phyloP scores from a whole-genome alignment of 495 filamentous ascomycete species.

The Bombardia bombarda region DNA sequence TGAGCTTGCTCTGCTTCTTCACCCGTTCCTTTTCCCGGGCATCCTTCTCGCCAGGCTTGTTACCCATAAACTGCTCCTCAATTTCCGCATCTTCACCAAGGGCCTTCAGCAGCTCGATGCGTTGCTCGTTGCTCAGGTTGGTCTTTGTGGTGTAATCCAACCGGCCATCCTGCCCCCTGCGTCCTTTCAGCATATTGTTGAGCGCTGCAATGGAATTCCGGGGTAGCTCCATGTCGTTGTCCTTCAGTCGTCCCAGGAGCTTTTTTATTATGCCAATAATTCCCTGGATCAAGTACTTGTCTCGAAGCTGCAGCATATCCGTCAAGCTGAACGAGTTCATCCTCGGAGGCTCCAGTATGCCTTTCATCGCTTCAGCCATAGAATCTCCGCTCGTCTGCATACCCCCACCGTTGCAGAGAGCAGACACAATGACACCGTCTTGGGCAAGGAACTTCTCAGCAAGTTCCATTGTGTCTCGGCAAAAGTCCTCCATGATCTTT shows the following conservation, averaged over 20 bases:
- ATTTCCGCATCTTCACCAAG: conserved; percentile 64
- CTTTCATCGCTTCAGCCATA: conserved; percentile 38
- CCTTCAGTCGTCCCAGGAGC: conserved; percentile 63
- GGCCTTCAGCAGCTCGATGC: conserved; percentile 71
- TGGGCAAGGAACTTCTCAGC: conserved; percentile 78
- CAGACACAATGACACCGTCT: conserved; percentile 67
- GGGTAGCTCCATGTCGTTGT: conserved; percentile 60
- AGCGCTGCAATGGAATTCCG: conserved; percentile 53
- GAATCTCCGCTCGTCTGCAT: conserved; percentile 34
- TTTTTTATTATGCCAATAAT: conserved; percentile 58
- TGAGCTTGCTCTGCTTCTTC: conserved; percentile 60
- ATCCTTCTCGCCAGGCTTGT: conserved; percentile 46
- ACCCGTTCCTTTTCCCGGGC: conserved; percentile 27
- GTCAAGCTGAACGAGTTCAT: conserved; percentile 58
- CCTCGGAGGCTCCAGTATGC: conserved; percentile 54
- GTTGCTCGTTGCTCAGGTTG: conserved; percentile 66
- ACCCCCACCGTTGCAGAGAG: conserved; percentile 42
- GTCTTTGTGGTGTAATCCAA: conserved; percentile 53
- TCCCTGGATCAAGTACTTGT: conserved; percentile 70
- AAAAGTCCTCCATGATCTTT: conserved; percentile 77
- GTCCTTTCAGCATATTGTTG: conserved; percentile 40
- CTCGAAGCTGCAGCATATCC: conserved; percentile 77
- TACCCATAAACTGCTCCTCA: conserved; percentile 34
- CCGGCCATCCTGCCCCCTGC: conserved; percentile 13
- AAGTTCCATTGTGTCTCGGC: conserved; percentile 86